A percentile compares a stretch with the other conserved stretches of the same genome.
Evolutionary conservation across 441 rosid species (phyloP).

Genomic region (Brassica balearica): DNA sequence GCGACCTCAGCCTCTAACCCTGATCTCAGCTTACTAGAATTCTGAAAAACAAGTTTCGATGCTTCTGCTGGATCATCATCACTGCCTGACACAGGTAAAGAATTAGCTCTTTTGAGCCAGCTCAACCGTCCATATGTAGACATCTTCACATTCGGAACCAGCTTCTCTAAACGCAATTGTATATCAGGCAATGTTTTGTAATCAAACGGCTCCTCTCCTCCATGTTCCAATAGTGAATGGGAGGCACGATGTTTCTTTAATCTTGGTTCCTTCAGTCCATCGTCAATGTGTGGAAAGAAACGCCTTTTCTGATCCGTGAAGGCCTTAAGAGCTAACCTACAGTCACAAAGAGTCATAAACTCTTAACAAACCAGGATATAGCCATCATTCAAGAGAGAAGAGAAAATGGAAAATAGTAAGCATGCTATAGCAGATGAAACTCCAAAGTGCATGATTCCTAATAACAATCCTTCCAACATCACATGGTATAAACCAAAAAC

Average conservation of each 20-base stretch:
- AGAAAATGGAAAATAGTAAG: not conserved
- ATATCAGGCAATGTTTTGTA: constrained; percentile 77
- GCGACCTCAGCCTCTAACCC: constrained; percentile 51
- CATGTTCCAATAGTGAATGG: constrained; percentile 44
- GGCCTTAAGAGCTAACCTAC: constrained; percentile 89
- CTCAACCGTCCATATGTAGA: constrained; percentile 74
- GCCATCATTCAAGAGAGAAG: constrained; percentile 10
- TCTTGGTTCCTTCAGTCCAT: constrained; percentile 52
- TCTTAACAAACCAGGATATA: constrained; percentile 6
- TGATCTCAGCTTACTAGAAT: constrained; percentile 66
- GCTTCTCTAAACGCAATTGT: constrained; percentile 64
- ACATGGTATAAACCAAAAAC: no score
- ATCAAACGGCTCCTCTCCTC: constrained; percentile 56
- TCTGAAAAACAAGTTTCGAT: constrained; percentile 61
- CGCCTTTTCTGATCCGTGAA: constrained; percentile 87
- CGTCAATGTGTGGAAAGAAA: constrained; percentile 80
- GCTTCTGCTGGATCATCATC: constrained; percentile 69
- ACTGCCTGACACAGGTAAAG: constrained; percentile 61
- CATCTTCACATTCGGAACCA: constrained; percentile 67
- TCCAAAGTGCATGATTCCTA: constrained; percentile 9
- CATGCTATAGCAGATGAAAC: not conserved
- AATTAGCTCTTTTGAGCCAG: constrained; percentile 88
- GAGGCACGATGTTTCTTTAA: constrained; percentile 59
- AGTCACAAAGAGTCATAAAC: constrained; percentile 17
- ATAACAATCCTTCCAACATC: constrained; percentile 7